Base-by-base conservation (phyloP, 352 stramenopile genomes). In the Pythium grandisporangium region DNA sequence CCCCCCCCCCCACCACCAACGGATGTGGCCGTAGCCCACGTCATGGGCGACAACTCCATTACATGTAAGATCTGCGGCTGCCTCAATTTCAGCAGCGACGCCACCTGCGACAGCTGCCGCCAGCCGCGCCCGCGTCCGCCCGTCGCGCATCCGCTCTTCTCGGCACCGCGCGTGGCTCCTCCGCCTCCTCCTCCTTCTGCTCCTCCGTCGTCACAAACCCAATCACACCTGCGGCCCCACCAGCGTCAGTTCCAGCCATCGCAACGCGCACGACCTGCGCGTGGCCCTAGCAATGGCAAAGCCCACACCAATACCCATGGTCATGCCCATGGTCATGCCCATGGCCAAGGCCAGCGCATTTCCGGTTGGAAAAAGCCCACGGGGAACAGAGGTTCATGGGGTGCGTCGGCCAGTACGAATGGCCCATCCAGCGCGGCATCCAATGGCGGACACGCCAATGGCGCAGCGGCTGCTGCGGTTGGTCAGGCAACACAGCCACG, bases 1-100 rank as follows among this genome's bases (percentile, higher is more conserved):
- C 33, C 12, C 74, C 62, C 48, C 32, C 45, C 32, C 29, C 55
- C 26, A 64, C 63, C 29, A 20, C 37, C 7, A 25, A 22, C 4
- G 21, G 39, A 33, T 26, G 44, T 30, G 6, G 37, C 40, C 30
- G 25, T 50, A 27, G 51, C 47, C 13, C 45, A 73, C 42, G 58
- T 49, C 36, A 58, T 53, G 5, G 40, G n/a, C n/a, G n/a, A n/a
- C n/a, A n/a, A n/a, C n/a, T n/a, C 2, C 36, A 59, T 59, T 38
- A 50, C 39, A 23, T 59, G 51, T 45, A 14, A 30, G 2, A 25
- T 23, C 23, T 59, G 51, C 35, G 46, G 46, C 3, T 37, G 51
- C 12, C 35, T 59, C 14, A 59, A 59, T 25, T 59, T 59, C 30
- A 54, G 32, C 23, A 27, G 25, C 19, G 34, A 51, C 6, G 16